A percentile compares a stretch with the other conserved stretches of the same genome.
Conservation (phyloP, 495 filamentous ascomycete species). For the Neurospora sp. region DNA sequence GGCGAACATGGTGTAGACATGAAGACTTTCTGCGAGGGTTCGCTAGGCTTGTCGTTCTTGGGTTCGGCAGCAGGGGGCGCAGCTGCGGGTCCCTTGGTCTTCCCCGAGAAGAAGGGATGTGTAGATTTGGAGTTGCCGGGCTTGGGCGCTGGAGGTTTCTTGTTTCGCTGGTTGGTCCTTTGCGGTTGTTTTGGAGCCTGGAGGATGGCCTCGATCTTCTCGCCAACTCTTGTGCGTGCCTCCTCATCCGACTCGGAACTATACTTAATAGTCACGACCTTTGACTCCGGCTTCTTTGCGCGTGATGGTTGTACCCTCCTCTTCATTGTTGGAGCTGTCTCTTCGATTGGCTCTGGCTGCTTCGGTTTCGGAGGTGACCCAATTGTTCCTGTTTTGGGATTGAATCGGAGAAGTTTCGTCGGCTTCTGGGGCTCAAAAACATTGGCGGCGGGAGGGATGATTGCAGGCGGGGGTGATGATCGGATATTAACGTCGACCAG, state of each 20-base stretch:
- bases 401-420: conserved; percentile 37
- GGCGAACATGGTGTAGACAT: conserved; percentile 26
- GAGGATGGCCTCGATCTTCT: conserved; percentile 26
- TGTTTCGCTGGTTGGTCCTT: conserved; percentile 15
- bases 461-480: not conserved
- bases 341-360: not conserved
- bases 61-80: conserved; percentile 5
- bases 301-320: conserved; percentile 1
- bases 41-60: conserved; percentile 4
- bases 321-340: not conserved
- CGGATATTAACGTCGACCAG: not conserved
- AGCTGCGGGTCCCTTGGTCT: conserved; percentile 18
- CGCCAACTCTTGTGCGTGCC: conserved; percentile 24
- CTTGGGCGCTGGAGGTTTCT: not conserved
- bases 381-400: conserved; percentile 43
- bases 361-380: conserved; percentile 41
- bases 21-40: conserved; percentile 17
- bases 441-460: not conserved
- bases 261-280: conserved; percentile 25
- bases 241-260: conserved; percentile 15
- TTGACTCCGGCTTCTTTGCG: conserved; percentile 8
- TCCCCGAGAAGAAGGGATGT: conserved; percentile 71
- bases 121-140: conserved; percentile 44
- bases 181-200: conserved; percentile 1
- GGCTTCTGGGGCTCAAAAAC: conserved; percentile 15